Percentiles rank a stretch among this genome's conserved stretches.
These are phyloP conservation scores for Cyberlindnera euphorbiae DNA, from an alignment of 805 yeast genomes.

Conservation along the genomic window DNA sequence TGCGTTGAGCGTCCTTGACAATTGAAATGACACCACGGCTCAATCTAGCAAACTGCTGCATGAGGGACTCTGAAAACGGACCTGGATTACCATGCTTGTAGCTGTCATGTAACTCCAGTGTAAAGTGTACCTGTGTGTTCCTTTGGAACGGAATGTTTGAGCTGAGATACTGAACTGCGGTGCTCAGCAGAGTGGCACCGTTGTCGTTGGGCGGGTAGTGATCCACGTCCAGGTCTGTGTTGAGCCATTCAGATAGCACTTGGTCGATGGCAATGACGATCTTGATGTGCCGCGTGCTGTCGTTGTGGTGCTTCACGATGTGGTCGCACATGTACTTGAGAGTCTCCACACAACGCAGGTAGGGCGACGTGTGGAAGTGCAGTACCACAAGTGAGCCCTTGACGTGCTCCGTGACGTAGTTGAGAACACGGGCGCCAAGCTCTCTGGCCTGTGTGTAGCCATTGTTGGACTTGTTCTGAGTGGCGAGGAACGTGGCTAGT, in stretches of 20 bases:
- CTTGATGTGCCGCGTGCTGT: conserved; percentile 5
- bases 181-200: conserved; percentile 36
- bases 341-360: conserved; percentile 40
- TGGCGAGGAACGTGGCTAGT: conserved; percentile 24
- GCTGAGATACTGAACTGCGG: conserved; percentile 35
- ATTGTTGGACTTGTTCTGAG: conserved; percentile 25
- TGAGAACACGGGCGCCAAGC: conserved; percentile 20
- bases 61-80: conserved; percentile 37
- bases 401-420: conserved; percentile 19
- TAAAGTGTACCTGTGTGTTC: conserved; percentile 24
- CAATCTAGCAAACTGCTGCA: conserved; percentile 33
- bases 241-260: conserved; percentile 40
- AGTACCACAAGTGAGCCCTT: conserved; percentile 13
- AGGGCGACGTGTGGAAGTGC: conserved; percentile 37
- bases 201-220: conserved; percentile 42
- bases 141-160: conserved; percentile 20
- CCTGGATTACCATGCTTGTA: conserved; percentile 38
- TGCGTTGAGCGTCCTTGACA: conserved; percentile 23
- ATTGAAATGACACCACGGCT: conserved; percentile 31
- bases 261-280: conserved; percentile 36
- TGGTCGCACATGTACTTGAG: conserved; percentile 23
- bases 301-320: conserved; percentile 17
- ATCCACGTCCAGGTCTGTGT: conserved; percentile 33
- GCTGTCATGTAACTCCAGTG: conserved; percentile 31
- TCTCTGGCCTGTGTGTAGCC: conserved; percentile 25